Percentiles rank a stretch among this genome's conserved stretches.
These are phyloP conservation scores for Peronospora belbahrii DNA, from an alignment of 352 stramenopile genomes.

Conservation along the genomic window DNA sequence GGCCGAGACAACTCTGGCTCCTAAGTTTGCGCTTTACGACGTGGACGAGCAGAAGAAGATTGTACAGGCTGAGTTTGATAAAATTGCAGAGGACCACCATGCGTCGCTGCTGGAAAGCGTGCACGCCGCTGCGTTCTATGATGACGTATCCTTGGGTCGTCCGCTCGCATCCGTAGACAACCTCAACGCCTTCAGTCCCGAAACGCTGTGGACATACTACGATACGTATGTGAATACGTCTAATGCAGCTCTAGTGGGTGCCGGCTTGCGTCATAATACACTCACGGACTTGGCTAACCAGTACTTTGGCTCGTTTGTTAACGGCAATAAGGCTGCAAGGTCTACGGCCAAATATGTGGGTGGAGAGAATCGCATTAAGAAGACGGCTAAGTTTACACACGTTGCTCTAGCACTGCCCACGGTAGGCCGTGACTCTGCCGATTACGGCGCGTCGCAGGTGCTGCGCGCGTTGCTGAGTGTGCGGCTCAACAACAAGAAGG, in stretches of 20 bases:
- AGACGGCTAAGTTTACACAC: conserved; percentile 49
- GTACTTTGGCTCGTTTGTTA: conserved; percentile 46
- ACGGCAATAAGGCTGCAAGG: conserved; percentile 18
- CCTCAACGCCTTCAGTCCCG: conserved; percentile 37
- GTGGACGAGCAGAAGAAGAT: conserved; percentile 66
- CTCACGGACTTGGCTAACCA: conserved; percentile 57
- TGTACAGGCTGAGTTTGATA: conserved; percentile 45
- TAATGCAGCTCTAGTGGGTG: conserved; percentile 52
- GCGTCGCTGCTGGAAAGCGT: conserved; percentile 50
- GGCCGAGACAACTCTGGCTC: conserved; percentile 67
- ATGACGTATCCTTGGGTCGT: conserved; percentile 64
- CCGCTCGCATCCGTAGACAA: conserved; percentile 44
- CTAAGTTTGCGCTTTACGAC: conserved; percentile 75
- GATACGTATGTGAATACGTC: conserved; percentile 60
- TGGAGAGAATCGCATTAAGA: conserved; percentile 72
- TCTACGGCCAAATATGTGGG: conserved; percentile 59
- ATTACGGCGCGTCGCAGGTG: conserved; percentile 54
- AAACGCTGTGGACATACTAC: conserved; percentile 52
- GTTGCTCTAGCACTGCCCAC: conserved; percentile 66
- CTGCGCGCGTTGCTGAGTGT: conserved; percentile 52
- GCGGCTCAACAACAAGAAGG: conserved; percentile 59
- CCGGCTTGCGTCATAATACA: conserved; percentile 50
- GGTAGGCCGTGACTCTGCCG: conserved; percentile 32
- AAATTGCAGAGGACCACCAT: conserved; percentile 30
- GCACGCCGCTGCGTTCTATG: conserved; percentile 75